Evolutionary conservation across 2,329 filamentous ascomycete species (phyloP).

Genomic region (Pseudogymnoascus sp.): DNA sequence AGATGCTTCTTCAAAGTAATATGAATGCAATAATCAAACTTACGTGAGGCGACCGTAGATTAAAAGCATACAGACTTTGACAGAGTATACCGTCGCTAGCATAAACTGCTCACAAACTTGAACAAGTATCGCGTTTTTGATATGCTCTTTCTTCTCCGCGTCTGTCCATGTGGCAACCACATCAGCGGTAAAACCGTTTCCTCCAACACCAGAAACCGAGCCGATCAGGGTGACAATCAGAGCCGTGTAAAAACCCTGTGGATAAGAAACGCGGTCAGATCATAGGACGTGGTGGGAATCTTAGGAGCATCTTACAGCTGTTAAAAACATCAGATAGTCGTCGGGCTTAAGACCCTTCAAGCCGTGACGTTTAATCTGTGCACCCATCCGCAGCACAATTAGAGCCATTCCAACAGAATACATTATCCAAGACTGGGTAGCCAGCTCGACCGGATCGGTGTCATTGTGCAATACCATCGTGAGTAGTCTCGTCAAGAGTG

Average conservation of each 20-base stretch:
- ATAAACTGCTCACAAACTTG: slow-evolving; percentile 49
- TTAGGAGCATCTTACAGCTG: slow-evolving; percentile 14
- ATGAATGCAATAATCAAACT: slow-evolving; percentile 19
- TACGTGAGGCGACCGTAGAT: slow-evolving; percentile 51
- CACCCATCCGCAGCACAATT: slow-evolving; percentile 21
- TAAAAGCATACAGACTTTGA: slow-evolving; percentile 50
- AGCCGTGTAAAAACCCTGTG: slow-evolving; percentile 33
- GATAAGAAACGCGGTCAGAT: background rate
- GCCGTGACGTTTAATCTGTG: slow-evolving; percentile 20
- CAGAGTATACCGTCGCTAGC: slow-evolving; percentile 47
- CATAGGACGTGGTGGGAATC: background rate
- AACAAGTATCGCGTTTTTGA: slow-evolving; percentile 54
- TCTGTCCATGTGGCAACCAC: slow-evolving; percentile 31
- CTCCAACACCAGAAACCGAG: slow-evolving; percentile 36
- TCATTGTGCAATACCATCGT: background rate
- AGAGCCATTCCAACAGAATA: slow-evolving; percentile 20
- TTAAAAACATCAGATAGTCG: slow-evolving; percentile 21
- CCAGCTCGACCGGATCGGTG: background rate
- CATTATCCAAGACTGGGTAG: slow-evolving; percentile 20
- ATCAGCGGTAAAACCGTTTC: slow-evolving; percentile 37
- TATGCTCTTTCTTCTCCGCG: slow-evolving; percentile 35
- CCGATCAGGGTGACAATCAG: slow-evolving; percentile 37
- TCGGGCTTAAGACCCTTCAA: slow-evolving; percentile 18
- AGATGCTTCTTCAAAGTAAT: background rate
- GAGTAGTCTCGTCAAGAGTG: background rate